phyloP scores from a whole-genome alignment of 768 basidiomycete species.

The Trametes villosa region DNA sequence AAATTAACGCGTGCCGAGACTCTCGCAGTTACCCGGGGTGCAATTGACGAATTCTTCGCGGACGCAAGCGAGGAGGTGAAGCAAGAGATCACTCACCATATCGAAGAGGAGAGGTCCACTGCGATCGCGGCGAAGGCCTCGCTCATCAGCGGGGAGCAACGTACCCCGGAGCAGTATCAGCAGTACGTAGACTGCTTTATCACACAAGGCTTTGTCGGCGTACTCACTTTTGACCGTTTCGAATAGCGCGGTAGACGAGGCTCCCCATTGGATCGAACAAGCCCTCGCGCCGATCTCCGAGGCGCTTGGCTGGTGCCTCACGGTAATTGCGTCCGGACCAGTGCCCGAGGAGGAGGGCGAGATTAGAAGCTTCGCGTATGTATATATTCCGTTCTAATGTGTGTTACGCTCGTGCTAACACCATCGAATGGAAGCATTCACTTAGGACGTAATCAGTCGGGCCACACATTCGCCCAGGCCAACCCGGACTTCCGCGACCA shows the following conservation, averaged over 20 bases:
- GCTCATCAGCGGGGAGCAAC: too few species aligned
- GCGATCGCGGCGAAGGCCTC: too few species aligned
- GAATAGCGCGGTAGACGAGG: neutral
- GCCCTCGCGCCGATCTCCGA: neutral
- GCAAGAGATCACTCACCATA: neutral
- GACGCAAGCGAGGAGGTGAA: neutral
- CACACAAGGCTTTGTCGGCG: too few species aligned
- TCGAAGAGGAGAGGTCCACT: neutral
- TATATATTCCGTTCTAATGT: too few species aligned
- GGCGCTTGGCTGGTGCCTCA: neutral
- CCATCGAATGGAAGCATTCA: neutral
- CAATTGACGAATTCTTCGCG: neutral
- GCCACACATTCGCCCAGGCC: neutral
- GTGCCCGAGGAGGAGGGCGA: neutral
- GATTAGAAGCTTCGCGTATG: neutral
- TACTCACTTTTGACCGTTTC: neutral
- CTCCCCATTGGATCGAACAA: neutral
- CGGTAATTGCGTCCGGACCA: neutral
- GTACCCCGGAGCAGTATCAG: neutral
- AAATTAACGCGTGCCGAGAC: conserved; percentile 1
- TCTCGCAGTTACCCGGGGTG: neutral
- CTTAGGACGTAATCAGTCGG: neutral
- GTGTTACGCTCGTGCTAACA: neutral
- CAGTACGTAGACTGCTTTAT: neutral
- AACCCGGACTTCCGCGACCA: neutral